Evolutionary conservation across 2,329 filamentous ascomycete species (phyloP).

Genomic region (Cryphonectria nitschkei): DNA sequence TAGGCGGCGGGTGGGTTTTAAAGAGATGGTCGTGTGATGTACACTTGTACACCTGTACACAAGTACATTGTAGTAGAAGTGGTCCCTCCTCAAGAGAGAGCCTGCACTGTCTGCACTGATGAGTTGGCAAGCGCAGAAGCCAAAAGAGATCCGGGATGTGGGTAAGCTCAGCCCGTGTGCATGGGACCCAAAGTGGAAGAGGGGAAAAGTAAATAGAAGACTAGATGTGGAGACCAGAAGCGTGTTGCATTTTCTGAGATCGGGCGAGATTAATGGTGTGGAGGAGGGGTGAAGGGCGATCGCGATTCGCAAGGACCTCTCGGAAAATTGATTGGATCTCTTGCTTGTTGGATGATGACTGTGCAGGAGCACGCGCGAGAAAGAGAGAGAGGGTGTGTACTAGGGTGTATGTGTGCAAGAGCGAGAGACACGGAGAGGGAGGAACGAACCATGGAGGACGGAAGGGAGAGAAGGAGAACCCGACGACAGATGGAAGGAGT

Average conservation of each 20-base stretch:
- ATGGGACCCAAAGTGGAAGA: slow-evolving; percentile 12
- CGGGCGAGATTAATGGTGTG: background rate
- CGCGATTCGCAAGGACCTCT: background rate
- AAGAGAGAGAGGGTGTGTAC: background rate
- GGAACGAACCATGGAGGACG: background rate
- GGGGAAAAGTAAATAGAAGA: background rate
- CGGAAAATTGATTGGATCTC: slow-evolving; percentile 9
- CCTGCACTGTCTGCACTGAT: background rate
- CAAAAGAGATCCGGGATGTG: background rate
- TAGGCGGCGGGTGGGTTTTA: background rate
- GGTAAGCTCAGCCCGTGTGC: background rate
- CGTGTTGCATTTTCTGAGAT: slow-evolving; percentile 1
- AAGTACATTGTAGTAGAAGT: background rate
- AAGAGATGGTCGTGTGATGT: slow-evolving; percentile 1
- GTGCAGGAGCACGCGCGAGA: background rate
- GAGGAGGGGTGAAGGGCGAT: background rate
- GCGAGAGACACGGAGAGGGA: background rate
- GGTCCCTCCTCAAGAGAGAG: background rate
- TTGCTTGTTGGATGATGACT: background rate
- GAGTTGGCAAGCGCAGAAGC: slow-evolving; percentile 15
- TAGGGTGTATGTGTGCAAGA: too few relatives aligned
- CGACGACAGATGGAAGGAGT: background rate
- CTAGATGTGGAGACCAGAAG: background rate
- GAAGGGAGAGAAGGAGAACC: too few relatives aligned
- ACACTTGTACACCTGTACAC: background rate